phyloP scores from a whole-genome alignment of 306 rosid genomes.

The Vigna reflexopilosa region DNA sequence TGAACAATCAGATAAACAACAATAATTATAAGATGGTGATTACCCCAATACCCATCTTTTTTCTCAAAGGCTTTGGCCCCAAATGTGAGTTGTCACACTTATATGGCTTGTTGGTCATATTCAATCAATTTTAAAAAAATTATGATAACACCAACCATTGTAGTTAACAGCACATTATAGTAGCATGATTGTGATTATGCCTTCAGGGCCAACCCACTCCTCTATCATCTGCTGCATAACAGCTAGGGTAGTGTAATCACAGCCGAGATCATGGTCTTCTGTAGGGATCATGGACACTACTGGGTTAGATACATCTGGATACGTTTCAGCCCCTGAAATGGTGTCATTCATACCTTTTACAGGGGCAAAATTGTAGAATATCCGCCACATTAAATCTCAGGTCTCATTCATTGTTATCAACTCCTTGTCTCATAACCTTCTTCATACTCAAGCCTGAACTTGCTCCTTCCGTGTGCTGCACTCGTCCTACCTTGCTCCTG shows the following conservation, averaged over 20 bases:
- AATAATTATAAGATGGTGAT: neutral
- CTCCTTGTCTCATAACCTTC: neutral
- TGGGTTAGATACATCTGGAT: neutral
- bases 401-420: neutral
- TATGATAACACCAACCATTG: conserved; percentile 1
- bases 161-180: neutral
- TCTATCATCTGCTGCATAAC: neutral
- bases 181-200: neutral
- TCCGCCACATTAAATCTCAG: neutral
- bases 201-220: neutral
- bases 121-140: neutral
- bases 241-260: neutral
- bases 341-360: neutral
- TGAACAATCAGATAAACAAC: neutral
- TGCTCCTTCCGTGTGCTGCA: neutral
- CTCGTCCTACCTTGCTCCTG: neutral
- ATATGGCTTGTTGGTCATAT: neutral
- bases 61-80: neutral
- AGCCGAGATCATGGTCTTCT: neutral
- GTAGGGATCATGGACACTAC: neutral
- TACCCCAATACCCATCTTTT: neutral
- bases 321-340: neutral
- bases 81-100: neutral
- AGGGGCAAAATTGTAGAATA: neutral
- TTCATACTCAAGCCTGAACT: neutral